Base-by-base conservation (phyloP, 2,329 filamentous ascomycete genomes). In the Ophiostoma pallidulum region DNA sequence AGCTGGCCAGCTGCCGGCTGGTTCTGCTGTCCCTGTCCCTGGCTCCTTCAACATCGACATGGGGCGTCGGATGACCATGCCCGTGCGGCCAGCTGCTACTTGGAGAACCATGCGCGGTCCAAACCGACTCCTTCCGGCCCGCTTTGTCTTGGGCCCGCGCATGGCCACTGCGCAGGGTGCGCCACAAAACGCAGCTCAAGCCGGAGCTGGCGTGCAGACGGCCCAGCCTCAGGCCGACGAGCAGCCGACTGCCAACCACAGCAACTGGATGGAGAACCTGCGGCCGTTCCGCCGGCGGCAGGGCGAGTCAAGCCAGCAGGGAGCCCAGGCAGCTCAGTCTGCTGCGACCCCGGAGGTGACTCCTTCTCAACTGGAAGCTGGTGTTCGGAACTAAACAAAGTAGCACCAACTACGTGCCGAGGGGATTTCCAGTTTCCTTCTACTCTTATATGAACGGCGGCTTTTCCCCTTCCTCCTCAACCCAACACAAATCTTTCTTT, bases 41-140 rank as follows among this genome's bases (percentile, higher is more conserved):
- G 20, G 42, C 32, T n/a, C n/a, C n/a, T n/a, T n/a, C n/a, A n/a
- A n/a, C n/a, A n/a, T n/a, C 58, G 60, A 51, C 50, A 60, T 52
- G 53, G 66, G 32, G 41, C 62, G 33, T 42, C 62, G 73, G 13
- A 65, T 73, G 52, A 75, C 74, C 50, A 64, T 76, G 54, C 73
- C 74, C 3, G 60, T 60, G 18, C 56, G 60, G 49, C 71, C 62
- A 48, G 64, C 54, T 18, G 60, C 66, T 26, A 65, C 68, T 4
- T 71, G 67, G 59, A 66, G 65, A 19, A 60, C 58, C 16, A 54
- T 63, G 19, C 60, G 66, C 7, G 58, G 62, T 10, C 42, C 53
- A 20, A 57, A 57, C 29, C 59, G 54, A 24, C 13, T 50, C 16
- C 51, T 31, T 37, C 50, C 33, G 8, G 19, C 16, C 4, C 45